Conservation (phyloP, 2,329 filamentous ascomycete species). For the Westerdykella aurantiaca region DNA sequence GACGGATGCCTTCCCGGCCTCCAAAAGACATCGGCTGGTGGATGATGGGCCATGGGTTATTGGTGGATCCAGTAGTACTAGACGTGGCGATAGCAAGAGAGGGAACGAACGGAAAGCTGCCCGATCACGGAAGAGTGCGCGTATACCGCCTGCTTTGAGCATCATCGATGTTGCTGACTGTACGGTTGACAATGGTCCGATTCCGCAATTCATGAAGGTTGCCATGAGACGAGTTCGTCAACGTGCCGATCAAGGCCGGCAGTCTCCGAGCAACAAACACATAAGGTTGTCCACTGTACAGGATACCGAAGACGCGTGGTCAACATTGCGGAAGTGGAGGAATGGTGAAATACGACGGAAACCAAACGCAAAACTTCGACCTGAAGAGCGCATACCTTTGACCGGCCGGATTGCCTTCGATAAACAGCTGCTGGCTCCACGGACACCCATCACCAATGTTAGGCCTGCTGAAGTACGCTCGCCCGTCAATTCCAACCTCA, state of each 20-base stretch:
- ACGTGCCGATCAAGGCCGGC: conserved; percentile 45
- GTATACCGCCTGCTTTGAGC: conserved; percentile 35
- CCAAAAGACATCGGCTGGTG: conserved; percentile 13
- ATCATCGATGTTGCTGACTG: conserved; percentile 48
- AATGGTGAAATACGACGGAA: conserved; percentile 35
- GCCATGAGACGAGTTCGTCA: conserved; percentile 50
- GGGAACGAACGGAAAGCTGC: background rate
- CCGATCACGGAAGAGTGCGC: conserved; percentile 9
- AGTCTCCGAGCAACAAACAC: conserved; percentile 48
- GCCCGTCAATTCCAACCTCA: background rate
- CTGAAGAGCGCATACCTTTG: conserved; percentile 11
- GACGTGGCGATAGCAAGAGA: background rate
- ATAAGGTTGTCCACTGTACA: conserved; percentile 47
- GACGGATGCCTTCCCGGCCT: conserved; percentile 25
- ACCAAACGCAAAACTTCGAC: conserved; percentile 2
- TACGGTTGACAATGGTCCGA: conserved; percentile 21
- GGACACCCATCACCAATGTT: background rate
- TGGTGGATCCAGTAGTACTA: background rate
- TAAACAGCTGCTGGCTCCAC: conserved; percentile 9
- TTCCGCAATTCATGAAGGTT: conserved; percentile 52
- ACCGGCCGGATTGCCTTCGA: conserved; percentile 13
- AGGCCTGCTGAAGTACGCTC: background rate
- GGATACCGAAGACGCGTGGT: conserved; percentile 53
- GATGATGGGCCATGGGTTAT: background rate
- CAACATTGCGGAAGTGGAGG: conserved; percentile 48